These are phyloP conservation scores for Trichoderma sp. DNA, from an alignment of 2,329 filamentous ascomycete species.

Conservation along the genomic window DNA sequence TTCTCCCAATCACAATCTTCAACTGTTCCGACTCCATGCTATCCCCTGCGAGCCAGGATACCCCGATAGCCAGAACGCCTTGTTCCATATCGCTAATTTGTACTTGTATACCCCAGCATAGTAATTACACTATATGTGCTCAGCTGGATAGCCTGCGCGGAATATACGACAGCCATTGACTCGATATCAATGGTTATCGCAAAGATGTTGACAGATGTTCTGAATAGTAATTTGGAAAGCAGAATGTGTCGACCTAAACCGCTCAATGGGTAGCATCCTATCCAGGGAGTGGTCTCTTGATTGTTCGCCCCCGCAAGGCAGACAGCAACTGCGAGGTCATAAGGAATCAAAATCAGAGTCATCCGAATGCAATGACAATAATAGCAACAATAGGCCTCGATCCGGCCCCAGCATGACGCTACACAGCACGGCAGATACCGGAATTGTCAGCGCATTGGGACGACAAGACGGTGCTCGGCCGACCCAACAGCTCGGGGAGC, in stretches of 20 bases:
- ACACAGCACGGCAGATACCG: conserved; percentile 15
- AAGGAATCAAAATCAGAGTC: background rate
- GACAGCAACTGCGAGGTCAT: background rate
- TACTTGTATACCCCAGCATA: conserved; percentile 6
- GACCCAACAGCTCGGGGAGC: conserved; percentile 19
- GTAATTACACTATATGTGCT: conserved; percentile 11
- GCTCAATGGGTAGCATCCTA: background rate
- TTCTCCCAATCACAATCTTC: conserved; percentile 24
- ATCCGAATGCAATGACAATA: conserved; percentile 4
- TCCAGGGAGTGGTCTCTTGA: background rate
- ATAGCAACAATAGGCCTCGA: conserved; percentile 11
- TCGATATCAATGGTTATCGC: background rate
- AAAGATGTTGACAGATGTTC: background rate
- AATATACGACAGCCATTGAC: background rate
- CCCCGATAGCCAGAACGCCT: conserved; percentile 19
- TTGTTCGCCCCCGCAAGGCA: background rate
- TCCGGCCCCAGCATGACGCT: background rate
- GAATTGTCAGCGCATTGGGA: background rate
- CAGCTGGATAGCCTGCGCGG: background rate
- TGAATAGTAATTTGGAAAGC: background rate
- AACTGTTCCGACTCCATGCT: conserved; percentile 7
- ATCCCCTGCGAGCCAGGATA: conserved; percentile 20
- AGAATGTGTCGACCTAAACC: background rate
- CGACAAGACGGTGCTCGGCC: background rate
- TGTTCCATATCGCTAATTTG: background rate